Conservation (phyloP, 176 grass and related monocot species). For the Metroxylon sagu region DNA sequence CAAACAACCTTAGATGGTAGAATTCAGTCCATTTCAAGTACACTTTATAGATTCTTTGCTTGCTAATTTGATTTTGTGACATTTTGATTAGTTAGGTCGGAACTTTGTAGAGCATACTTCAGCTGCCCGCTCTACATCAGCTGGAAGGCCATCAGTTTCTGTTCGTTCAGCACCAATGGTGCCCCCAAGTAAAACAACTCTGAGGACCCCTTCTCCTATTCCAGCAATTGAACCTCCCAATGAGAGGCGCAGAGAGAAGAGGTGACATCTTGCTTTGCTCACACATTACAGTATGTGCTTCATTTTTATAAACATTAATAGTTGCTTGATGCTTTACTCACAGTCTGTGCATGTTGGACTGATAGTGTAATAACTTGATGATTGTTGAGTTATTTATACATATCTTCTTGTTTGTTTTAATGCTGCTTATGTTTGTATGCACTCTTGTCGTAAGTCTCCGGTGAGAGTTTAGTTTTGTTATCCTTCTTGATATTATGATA, state of each 20-base stretch:
- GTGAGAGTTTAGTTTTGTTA: no score
- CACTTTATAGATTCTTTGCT: not conserved
- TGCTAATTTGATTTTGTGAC: constrained; percentile 45
- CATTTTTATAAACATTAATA: not conserved
- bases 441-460: no score
- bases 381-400: not conserved
- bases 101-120: constrained; percentile 75
- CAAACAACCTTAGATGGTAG: not conserved
- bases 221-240: constrained; percentile 55
- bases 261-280: constrained; percentile 20
- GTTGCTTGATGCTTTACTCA: no score
- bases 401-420: not conserved
- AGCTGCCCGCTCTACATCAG: constrained; percentile 58
- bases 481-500: no score
- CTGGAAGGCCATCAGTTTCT: constrained; percentile 53
- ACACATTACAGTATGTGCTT: not conserved
- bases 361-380: no score
- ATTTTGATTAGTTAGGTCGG: constrained; percentile 93
- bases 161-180: constrained; percentile 59
- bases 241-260: constrained; percentile 46
- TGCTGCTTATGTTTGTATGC: no score
- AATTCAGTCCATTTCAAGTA: no score
- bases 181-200: constrained; percentile 71
- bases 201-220: constrained; percentile 45
- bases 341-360: no score